Conservation (phyloP, 1,284 basidiomycete genomes). For the Athelia sp. region DNA sequence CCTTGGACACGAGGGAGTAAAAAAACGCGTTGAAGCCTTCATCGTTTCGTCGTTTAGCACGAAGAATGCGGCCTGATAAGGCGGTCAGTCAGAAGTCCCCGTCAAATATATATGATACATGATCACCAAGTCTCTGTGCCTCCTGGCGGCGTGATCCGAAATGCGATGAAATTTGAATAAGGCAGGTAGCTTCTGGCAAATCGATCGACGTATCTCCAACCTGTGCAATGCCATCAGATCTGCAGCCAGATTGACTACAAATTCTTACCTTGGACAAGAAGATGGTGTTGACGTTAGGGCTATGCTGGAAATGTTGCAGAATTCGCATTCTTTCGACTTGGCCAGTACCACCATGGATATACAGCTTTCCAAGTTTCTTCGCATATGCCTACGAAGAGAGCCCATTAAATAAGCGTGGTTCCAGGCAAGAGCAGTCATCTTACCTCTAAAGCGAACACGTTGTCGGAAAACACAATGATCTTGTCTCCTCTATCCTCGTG, state of each 20-base stretch:
- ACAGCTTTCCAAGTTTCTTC: conserved; percentile 89
- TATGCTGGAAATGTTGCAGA: conserved; percentile 93
- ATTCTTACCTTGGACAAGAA: conserved; percentile 87
- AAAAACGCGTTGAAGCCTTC: conserved; percentile 99
- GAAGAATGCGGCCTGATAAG: conserved; percentile 79
- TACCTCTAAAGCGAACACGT: conserved; percentile 95
- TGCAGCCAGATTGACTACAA: not conserved
- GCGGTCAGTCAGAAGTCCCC: not conserved
- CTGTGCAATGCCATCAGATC: conserved; percentile 32
- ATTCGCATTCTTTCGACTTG: conserved; percentile 97
- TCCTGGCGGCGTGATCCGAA: conserved; percentile 98
- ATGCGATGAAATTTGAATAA: conserved; percentile 99
- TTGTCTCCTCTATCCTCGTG: conserved; percentile 98
- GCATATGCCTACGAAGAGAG: conserved; percentile 87
- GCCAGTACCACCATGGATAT: conserved; percentile 95
- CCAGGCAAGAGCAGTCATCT: conserved; percentile 15
- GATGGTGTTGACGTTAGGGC: conserved; percentile 95
- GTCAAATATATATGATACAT: conserved; percentile 7
- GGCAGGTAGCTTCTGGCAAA: conserved; percentile 96
- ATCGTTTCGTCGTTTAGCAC: conserved; percentile 97
- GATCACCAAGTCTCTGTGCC: conserved; percentile 87
- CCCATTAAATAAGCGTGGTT: conserved; percentile 2
- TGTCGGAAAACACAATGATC: conserved; percentile 99
- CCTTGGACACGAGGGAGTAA: conserved; percentile 97
- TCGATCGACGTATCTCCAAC: conserved; percentile 99